Evolutionary conservation across 108 stramenopile species (phyloP), one percentile per base, ranked within the genome.

Genomic region (Ochromonas danica): DNA sequence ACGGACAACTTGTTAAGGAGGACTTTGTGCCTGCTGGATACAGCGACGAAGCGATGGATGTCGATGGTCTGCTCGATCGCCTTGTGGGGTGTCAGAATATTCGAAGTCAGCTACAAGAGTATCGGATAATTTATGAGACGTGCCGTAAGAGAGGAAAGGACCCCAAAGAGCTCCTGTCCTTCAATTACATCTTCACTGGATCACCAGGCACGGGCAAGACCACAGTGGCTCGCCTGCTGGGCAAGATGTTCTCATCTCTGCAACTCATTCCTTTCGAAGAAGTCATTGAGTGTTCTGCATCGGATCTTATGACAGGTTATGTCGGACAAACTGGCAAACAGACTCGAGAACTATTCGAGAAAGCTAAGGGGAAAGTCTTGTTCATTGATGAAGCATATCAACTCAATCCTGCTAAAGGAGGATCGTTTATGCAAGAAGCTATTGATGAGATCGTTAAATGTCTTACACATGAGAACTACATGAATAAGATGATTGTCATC

Each of bases 381-480:
- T 84, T 84, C 79, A 79, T 84, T 42, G 84, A 84, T 43, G 84
- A 84, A 57, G 84, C 84, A 0, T 84, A 84, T 70, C 79, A 81
- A 10, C 77, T 84, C 0, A 82, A 82, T 60, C 82, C 82, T 28
- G 14, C 27, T 33, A 80, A 72, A 36, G 39, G 42, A 27, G 81
- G 82, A n/a, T n/a, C 33, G 0, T 81, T 77, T 72, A 80, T 80
- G 79, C 80, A 81, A 39, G 70, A 84, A 79, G 83, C 77, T n/a
- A 81, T 84, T 28, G 84, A 84, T 67, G 79, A 84, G 42, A 41
- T 84, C 35, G 80, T 83, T 25, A 80, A 82, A 33, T 83, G 39
- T 1, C 38, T 84, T 39, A 85, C 85, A 61, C 77, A 78, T 51
- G 61, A 70, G 38, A 38, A 80, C 40, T 84, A 42, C 45, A 79